Evolutionary conservation across 2,329 filamentous ascomycete species (phyloP), one percentile per base, ranked within the genome.

Genomic region (Domatiomyces catenatus): DNA sequence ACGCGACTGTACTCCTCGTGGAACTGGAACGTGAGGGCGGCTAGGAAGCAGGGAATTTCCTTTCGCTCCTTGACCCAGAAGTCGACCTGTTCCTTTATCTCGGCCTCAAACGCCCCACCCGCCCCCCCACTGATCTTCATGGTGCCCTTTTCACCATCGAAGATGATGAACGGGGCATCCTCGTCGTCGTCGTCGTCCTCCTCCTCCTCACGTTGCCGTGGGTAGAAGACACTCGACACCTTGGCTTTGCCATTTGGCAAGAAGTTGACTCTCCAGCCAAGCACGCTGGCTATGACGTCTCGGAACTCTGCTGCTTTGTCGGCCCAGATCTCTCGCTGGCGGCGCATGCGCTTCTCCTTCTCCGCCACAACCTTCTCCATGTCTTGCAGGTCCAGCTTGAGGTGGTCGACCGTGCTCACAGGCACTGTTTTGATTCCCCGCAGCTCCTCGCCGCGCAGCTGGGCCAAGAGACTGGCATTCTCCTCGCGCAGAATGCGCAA

Each of bases 41-140:
- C 88, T 57, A 96, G 67, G 65, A 96, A 94, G 50, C 89, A 90
- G 3, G 90, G 90, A 56, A 96, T 93, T 65, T 90, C 90, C 46
- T 88, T 89, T 70, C 88, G 81, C 60, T 92, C 88, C 62, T 93
- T 79, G 1, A 96, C 90, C 90, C 92, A 98, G 66, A 94, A 96
- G 57, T 87, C 83, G 62, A 95, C 90, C 64, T 89, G 79, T 61
- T 86, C 84, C 57, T 77, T 77, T 56, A 98, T 94, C 66, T 88
- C 83, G 50, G 78, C 71, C 1, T 89, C 92, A 67, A 98, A 98
- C 10, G 80, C 75, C 63, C 86, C 93, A 62, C 85, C 78, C 1
- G 88, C 86, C 0, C 92, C 92, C 1, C 92, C 92, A 32, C 83
- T 86, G 51, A 98, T 85, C 74, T 98, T 98, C 92, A 98, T 98